Conservation (phyloP, 257 asterid genomes). For the Leonotis leonurus region DNA sequence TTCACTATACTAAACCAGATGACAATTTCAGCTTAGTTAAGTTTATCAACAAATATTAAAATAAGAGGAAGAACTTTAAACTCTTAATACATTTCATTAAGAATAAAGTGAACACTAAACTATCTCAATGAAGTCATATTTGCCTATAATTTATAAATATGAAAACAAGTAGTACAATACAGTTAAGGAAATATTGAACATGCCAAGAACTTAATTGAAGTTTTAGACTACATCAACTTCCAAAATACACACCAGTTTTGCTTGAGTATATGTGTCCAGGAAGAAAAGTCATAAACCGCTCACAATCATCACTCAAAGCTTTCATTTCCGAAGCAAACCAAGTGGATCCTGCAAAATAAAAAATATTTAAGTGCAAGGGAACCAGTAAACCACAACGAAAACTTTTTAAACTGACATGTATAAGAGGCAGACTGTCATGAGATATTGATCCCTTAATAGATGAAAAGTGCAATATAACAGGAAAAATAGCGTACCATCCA, state of each 20-base stretch:
- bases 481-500: slow-evolving; percentile 62
- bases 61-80: background rate
- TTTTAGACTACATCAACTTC: background rate
- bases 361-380: slow-evolving; percentile 4
- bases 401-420: background rate
- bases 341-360: slow-evolving; percentile 69
- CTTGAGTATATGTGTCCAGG: slow-evolving; percentile 98
- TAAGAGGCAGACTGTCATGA: background rate
- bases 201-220: slow-evolving; percentile 1
- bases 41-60: background rate
- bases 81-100: slow-evolving; percentile 5
- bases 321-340: slow-evolving; percentile 99
- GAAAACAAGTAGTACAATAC: background rate
- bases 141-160: too few species aligned
- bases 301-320: slow-evolving; percentile 97
- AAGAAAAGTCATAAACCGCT: slow-evolving; percentile 75
- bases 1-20: background rate
- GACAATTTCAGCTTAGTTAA: background rate
- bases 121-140: slow-evolving; percentile 3
- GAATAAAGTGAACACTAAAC: background rate
- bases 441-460: background rate
- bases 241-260: slow-evolving; percentile 56
- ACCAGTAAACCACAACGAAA: background rate
- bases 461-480: background rate
- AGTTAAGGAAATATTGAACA: background rate